A percentile compares a stretch with the other conserved stretches of the same genome.
Conservation (phyloP, 2,329 filamentous ascomycete species). For the Xylaria sp. region DNA sequence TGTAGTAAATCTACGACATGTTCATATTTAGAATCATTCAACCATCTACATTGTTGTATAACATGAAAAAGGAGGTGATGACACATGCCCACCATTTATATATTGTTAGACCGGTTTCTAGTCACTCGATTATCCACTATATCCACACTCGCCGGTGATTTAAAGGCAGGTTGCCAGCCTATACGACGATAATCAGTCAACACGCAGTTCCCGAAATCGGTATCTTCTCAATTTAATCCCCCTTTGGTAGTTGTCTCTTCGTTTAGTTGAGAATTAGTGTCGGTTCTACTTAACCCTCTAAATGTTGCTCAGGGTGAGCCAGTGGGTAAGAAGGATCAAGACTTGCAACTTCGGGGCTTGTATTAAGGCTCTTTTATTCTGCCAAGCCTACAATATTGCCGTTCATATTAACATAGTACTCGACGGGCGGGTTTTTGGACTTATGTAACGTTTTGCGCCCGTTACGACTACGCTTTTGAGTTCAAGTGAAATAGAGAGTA, state of each 20-base stretch:
- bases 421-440: too few species aligned
- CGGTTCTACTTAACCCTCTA: neutral
- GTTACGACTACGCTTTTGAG: too few species aligned
- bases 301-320: neutral
- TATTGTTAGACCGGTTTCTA: neutral
- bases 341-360: neutral
- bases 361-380: neutral
- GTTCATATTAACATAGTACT: neutral
- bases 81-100: neutral
- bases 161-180: neutral
- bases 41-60: neutral
- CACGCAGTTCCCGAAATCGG: neutral
- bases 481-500: too few species aligned
- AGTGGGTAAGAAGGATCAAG: constrained; percentile 1
- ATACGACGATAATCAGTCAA: neutral
- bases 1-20: constrained; percentile 14
- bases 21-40: neutral
- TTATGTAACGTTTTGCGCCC: too few species aligned
- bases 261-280: neutral
- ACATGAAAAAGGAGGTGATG: neutral
- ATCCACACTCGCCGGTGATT: neutral
- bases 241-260: neutral
- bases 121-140: neutral
- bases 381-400: constrained; percentile 4
- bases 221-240: neutral